These are phyloP conservation scores for Hypoxylon sp. DNA, from an alignment of 2,329 filamentous ascomycete genomes.

Conservation along the genomic window DNA sequence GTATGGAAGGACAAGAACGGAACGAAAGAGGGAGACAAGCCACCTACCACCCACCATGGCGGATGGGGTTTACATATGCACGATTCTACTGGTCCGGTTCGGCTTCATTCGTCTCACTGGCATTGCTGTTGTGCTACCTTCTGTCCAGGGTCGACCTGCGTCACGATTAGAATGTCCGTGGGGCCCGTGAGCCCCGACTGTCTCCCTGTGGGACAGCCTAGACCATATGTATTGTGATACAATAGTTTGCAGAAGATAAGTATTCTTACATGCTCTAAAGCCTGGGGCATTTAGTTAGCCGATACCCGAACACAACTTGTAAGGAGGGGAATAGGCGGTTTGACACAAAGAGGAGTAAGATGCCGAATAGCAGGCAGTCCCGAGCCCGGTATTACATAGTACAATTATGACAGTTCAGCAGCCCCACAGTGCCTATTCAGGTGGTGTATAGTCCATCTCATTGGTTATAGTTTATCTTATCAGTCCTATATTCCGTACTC, in stretches of 20 bases:
- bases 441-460: slow-evolving; percentile 11
- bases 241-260: slow-evolving; percentile 5
- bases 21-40: slow-evolving; percentile 23
- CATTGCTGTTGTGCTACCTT: slow-evolving; percentile 38
- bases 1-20: slow-evolving; percentile 42
- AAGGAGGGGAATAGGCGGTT: slow-evolving; percentile 9
- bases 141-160: slow-evolving; percentile 36
- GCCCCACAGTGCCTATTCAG: slow-evolving; percentile 25
- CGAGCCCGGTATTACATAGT: slow-evolving; percentile 17
- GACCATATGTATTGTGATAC: slow-evolving; percentile 7
- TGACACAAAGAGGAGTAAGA: slow-evolving; percentile 11
- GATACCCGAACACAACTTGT: slow-evolving; percentile 16
- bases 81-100: slow-evolving; percentile 31
- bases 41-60: slow-evolving; percentile 30
- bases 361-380: slow-evolving; percentile 3
- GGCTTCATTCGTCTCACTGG: slow-evolving; percentile 22
- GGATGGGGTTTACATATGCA: slow-evolving; percentile 41
- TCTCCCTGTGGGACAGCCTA: slow-evolving; percentile 26
- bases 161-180: slow-evolving; percentile 33
- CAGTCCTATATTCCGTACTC: slow-evolving; percentile 9
- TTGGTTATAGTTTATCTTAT: slow-evolving; percentile 38
- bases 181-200: slow-evolving; percentile 27
- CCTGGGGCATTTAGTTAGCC: slow-evolving; percentile 21
- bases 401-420: slow-evolving; percentile 35
- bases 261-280: background rate